Percentiles rank a stretch among this genome's conserved stretches.
Conservation (phyloP, 306 rosid genomes). For the Prunus mira region DNA sequence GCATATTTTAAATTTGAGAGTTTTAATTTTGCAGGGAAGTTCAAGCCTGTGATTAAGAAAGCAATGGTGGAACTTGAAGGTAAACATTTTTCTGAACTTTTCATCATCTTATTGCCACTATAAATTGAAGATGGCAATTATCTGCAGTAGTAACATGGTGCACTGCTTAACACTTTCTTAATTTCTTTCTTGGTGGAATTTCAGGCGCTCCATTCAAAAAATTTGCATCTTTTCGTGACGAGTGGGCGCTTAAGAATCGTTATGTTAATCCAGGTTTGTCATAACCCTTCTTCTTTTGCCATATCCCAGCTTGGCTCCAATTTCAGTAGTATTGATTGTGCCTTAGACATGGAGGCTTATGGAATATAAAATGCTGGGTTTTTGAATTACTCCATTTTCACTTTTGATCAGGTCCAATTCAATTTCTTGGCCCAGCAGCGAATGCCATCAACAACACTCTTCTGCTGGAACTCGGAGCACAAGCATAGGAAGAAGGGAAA, state of each 20-base stretch:
- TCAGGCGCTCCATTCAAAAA: constrained; percentile 89
- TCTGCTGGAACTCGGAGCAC: constrained; percentile 62
- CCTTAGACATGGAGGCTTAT: not conserved
- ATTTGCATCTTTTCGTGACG: constrained; percentile 70
- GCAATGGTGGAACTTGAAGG: constrained; percentile 98
- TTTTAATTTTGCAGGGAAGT: constrained; percentile 55
- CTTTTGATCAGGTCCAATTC: constrained; percentile 67
- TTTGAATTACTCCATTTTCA: not conserved
- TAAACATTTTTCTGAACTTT: constrained; percentile 14
- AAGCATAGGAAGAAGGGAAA: constrained; percentile 17
- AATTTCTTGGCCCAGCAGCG: constrained; percentile 69
- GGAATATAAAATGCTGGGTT: not conserved
- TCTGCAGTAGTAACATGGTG: not conserved
- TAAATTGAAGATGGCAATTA: no score
- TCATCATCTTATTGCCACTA: not conserved
- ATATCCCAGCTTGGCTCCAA: not conserved
- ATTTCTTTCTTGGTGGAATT: constrained; percentile 3
- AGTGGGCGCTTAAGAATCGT: constrained; percentile 76
- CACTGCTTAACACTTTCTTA: not conserved
- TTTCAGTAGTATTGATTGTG: not conserved
- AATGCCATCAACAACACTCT: constrained; percentile 59
- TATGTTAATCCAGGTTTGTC: constrained; percentile 68
- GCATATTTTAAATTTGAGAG: not conserved
- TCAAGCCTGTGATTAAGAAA: constrained; percentile 91
- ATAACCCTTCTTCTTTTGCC: not conserved